Percentiles rank a stretch among this genome's conserved stretches.
Conservation (phyloP, 1,284 basidiomycete species). For the Ustilago nuda region DNA sequence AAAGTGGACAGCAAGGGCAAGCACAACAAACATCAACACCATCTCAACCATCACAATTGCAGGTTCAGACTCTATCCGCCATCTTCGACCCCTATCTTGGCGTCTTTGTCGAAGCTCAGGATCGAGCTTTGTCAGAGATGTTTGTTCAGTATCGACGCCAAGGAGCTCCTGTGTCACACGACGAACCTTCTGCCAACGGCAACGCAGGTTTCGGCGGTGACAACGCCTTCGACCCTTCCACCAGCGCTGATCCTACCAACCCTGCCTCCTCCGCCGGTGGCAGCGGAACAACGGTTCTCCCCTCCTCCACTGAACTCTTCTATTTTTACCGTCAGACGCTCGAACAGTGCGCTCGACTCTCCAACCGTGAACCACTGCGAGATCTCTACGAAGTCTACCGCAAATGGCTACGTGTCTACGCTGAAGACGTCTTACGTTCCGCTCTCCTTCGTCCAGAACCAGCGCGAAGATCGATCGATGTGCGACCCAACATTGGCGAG, state of each 20-base stretch:
- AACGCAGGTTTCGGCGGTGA: conserved; percentile 66
- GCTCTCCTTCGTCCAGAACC: conserved; percentile 77
- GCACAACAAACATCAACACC: conserved; percentile 1
- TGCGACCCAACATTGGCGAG: conserved; percentile 52
- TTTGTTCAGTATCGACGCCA: conserved; percentile 46
- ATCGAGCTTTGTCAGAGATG: conserved; percentile 73
- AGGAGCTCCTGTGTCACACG: conserved; percentile 38
- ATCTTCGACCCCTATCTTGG: conserved; percentile 92
- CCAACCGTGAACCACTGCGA: conserved; percentile 62
- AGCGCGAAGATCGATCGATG: conserved; percentile 50
- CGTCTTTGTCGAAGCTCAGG: conserved; percentile 95
- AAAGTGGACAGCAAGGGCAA: conserved; percentile 7
- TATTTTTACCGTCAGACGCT: conserved; percentile 95
- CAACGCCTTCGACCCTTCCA: conserved; percentile 73
- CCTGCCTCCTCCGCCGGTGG: conserved; percentile 72
- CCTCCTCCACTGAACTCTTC: conserved; percentile 95
- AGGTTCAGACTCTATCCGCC: conserved; percentile 73
- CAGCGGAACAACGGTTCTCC: conserved; percentile 77
- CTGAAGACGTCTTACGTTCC: conserved; percentile 79
- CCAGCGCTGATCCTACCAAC: conserved; percentile 72
- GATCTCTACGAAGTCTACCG: conserved; percentile 73
- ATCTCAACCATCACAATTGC: conserved; percentile 1
- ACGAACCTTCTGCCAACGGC: conserved; percentile 5
- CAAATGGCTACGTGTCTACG: conserved; percentile 94
- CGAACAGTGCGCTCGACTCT: conserved; percentile 84